Percentiles rank a stretch among this genome's conserved stretches.
Conservation (phyloP, 345 rosid genomes). For the Brassica juncea region DNA sequence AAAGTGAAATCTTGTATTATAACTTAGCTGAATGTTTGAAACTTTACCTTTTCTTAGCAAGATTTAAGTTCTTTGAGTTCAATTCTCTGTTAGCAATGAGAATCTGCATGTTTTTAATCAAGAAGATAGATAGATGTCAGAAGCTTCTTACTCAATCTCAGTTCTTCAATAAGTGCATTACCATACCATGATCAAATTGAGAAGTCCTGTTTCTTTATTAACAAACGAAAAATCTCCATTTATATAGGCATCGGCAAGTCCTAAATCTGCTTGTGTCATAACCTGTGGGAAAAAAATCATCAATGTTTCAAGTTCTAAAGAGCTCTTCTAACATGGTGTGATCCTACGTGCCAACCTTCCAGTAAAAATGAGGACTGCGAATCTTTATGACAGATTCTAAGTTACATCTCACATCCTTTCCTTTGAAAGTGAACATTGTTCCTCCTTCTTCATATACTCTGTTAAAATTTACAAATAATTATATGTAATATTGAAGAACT, state of each 20-base stretch:
- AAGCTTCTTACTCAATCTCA: background rate
- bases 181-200: conserved; percentile 66
- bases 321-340: background rate
- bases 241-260: conserved; percentile 79
- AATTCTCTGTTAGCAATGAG: conserved; percentile 66
- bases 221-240: conserved; percentile 75
- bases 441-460: conserved; percentile 85
- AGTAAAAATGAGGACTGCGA: conserved; percentile 79
- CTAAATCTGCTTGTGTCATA: conserved; percentile 83
- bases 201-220: conserved; percentile 68
- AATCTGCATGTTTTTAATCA: conserved; percentile 43
- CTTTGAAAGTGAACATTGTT: conserved; percentile 58
- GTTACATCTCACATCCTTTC: conserved; percentile 44
- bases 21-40: background rate
- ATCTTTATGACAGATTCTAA: conserved; percentile 51
- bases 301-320: background rate
- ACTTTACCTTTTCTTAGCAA: conserved; percentile 57
- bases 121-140: background rate
- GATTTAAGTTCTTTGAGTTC: conserved; percentile 41
- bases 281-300: conserved; percentile 41
- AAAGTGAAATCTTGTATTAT: background rate
- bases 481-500: background rate
- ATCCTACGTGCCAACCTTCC: conserved; percentile 57
- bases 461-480: background rate
- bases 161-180: background rate